phyloP scores from a whole-genome alignment of 805 yeast species.

The Wickerhamomyces pijperi region DNA sequence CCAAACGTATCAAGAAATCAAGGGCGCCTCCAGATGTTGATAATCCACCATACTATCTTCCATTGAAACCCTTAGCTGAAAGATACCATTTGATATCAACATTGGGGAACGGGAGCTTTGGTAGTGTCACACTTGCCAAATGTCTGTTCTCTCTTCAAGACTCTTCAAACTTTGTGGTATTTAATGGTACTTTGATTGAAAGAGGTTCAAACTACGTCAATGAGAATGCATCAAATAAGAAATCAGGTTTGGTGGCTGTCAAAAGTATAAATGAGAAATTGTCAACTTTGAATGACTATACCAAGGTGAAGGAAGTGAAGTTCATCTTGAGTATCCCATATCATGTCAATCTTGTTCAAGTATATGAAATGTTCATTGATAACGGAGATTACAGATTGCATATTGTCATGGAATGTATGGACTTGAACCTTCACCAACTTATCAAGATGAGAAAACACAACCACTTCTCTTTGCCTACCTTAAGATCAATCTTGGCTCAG shows the following conservation, averaged over 20 bases:
- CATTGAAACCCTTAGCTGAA: slow-evolving; percentile 28
- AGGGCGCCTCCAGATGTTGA: slow-evolving; percentile 25
- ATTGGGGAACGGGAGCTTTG: slow-evolving; percentile 71
- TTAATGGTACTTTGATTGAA: slow-evolving; percentile 37
- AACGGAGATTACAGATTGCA: slow-evolving; percentile 45
- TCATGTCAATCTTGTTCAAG: slow-evolving; percentile 61
- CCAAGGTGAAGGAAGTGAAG: slow-evolving; percentile 51
- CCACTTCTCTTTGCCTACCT: slow-evolving; percentile 43
- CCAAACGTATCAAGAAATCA: neutral
- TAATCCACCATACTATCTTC: slow-evolving; percentile 30
- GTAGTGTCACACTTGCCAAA: slow-evolving; percentile 57
- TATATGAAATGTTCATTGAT: slow-evolving; percentile 75
- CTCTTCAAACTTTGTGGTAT: slow-evolving; percentile 7
- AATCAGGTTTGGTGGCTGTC: slow-evolving; percentile 53
- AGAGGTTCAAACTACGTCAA: slow-evolving; percentile 14
- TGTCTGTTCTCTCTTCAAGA: slow-evolving; percentile 19
- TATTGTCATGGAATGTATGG: slow-evolving; percentile 84
- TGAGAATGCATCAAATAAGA: slow-evolving; percentile 23
- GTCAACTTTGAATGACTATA: slow-evolving; percentile 40
- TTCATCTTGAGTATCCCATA: slow-evolving; percentile 60
- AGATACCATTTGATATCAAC: slow-evolving; percentile 40
- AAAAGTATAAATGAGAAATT: slow-evolving; percentile 62
- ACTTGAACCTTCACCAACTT: slow-evolving; percentile 68
- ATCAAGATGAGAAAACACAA: slow-evolving; percentile 49
- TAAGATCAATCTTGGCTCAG: slow-evolving; percentile 62